phyloP scores from a whole-genome alignment of 2,329 filamentous ascomycete genomes.

The Teratosphaeria nubilosa region DNA sequence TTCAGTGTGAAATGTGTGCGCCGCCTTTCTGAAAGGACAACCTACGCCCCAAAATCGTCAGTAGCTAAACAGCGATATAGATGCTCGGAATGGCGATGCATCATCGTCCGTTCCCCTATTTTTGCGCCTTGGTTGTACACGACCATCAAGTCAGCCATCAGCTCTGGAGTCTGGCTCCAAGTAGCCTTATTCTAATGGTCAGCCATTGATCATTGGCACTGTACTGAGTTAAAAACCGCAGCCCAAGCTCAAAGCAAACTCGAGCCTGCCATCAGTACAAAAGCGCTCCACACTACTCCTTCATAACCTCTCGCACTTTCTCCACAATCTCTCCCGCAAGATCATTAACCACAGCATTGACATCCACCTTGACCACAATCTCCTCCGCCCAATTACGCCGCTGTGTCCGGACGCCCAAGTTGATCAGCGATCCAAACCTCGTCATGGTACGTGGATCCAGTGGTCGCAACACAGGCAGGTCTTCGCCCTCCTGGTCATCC shows the following conservation, averaged over 20 bases:
- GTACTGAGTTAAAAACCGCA: too few relatives aligned
- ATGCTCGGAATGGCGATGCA: too few relatives aligned
- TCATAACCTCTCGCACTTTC: constrained; percentile 2
- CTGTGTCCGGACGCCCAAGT: background rate
- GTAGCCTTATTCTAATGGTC: too few relatives aligned
- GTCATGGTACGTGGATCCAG: constrained; percentile 5
- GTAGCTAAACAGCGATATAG: too few relatives aligned
- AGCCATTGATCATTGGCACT: too few relatives aligned
- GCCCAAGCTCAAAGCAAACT: background rate
- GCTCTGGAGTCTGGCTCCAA: too few relatives aligned
- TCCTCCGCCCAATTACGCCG: constrained; percentile 1
- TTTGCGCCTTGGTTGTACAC: too few relatives aligned
- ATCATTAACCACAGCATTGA: background rate
- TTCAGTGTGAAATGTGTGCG: too few relatives aligned
- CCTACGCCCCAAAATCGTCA: too few relatives aligned
- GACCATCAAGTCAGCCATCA: too few relatives aligned
- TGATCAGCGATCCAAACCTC: constrained; percentile 1
- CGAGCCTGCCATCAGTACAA: background rate
- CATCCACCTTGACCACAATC: constrained; percentile 1
- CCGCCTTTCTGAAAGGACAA: too few relatives aligned
- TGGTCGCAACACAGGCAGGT: constrained; percentile 1
- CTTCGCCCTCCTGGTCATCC: constrained; percentile 1
- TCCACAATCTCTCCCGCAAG: constrained; percentile 1
- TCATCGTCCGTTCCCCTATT: too few relatives aligned
- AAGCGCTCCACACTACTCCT: background rate